A percentile compares a stretch with the other conserved stretches of the same genome.
Evolutionary conservation across 192 early-diverging fungal genomes (phyloP).

Genomic region (Entomortierella parvispora): DNA sequence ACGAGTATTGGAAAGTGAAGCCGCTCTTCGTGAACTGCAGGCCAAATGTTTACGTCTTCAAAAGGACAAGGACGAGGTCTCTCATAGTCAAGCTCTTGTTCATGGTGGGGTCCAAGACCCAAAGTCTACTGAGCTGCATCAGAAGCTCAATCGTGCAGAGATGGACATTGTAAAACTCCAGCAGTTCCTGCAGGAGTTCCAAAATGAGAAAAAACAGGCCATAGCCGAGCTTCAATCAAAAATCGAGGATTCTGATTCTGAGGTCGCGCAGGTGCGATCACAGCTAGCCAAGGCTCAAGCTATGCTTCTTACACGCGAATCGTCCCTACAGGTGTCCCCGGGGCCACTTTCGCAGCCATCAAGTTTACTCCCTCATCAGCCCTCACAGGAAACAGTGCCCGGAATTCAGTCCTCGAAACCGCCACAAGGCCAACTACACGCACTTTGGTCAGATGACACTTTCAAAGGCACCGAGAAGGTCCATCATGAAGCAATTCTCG

Average conservation of each 20-base stretch:
- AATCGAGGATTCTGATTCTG: slow-evolving; percentile 20
- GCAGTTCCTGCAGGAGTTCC: slow-evolving; percentile 46
- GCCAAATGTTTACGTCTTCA: too few species aligned
- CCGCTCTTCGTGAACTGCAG: too few species aligned
- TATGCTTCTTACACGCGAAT: slow-evolving; percentile 11
- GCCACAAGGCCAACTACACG: too few species aligned
- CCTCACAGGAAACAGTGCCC: too few species aligned
- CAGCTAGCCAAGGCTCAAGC: slow-evolving; percentile 46
- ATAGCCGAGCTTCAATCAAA: slow-evolving; percentile 22
- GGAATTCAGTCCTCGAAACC: too few species aligned
- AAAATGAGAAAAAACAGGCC: slow-evolving; percentile 34
- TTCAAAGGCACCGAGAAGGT: slow-evolving; percentile 31
- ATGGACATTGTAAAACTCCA: slow-evolving; percentile 28
- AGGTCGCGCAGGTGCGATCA: slow-evolving; percentile 8
- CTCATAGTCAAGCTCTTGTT: not conserved
- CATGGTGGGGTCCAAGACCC: not conserved
- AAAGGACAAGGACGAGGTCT: not conserved
- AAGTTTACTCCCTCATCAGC: not conserved
- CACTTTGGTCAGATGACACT: slow-evolving; percentile 9
- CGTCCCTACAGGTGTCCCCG: not conserved
- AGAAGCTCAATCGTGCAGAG: slow-evolving; percentile 17
- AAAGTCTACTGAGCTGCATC: slow-evolving; percentile 2
- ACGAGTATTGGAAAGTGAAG: not conserved
- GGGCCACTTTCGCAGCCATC: not conserved
- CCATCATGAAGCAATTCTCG: slow-evolving; percentile 38